These are phyloP conservation scores for Pilobolus umbonatus DNA, from an alignment of 192 early-diverging fungal genomes.

Conservation along the genomic window DNA sequence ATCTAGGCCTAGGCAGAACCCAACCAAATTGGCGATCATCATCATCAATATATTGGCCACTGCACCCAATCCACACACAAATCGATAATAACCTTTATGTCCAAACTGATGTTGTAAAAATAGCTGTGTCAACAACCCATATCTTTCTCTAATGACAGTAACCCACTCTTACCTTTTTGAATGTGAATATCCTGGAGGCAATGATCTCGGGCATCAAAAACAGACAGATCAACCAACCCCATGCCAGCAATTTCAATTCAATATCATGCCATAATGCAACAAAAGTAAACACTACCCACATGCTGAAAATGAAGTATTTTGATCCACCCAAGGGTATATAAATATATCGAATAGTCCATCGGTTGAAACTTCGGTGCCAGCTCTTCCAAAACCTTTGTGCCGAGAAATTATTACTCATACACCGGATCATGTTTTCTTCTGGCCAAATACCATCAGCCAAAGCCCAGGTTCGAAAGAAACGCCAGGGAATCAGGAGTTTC, in stretches of 20 bases:
- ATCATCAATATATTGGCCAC: constrained; percentile 81
- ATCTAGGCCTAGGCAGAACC: constrained; percentile 85
- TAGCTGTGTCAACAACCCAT: too few species aligned
- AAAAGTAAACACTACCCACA: constrained; percentile 88
- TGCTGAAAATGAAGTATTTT: constrained; percentile 61
- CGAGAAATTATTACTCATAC: constrained; percentile 94
- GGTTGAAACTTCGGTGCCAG: constrained; percentile 92
- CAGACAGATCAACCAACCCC: constrained; percentile 84
- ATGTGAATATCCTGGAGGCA: constrained; percentile 48
- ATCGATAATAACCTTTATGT: constrained; percentile 56
- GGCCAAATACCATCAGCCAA: constrained; percentile 81
- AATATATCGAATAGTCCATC: constrained; percentile 73
- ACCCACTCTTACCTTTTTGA: constrained; percentile 41
- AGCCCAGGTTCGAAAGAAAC: constrained; percentile 95
- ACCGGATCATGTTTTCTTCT: constrained; percentile 91
- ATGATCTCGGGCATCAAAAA: constrained; percentile 86
- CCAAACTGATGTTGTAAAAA: constrained; percentile 44
- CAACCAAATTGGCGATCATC: constrained; percentile 93
- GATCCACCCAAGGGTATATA: constrained; percentile 90
- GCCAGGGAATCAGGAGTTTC: constrained; percentile 93
- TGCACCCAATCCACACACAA: constrained; percentile 73
- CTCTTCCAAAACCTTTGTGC: constrained; percentile 88
- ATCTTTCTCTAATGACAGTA: too few species aligned
- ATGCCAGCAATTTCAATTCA: constrained; percentile 72
- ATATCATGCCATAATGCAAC: constrained; percentile 98